Evolutionary conservation across 164 flowering plant species (phyloP).

Genomic region (Liquidambar formosana): DNA sequence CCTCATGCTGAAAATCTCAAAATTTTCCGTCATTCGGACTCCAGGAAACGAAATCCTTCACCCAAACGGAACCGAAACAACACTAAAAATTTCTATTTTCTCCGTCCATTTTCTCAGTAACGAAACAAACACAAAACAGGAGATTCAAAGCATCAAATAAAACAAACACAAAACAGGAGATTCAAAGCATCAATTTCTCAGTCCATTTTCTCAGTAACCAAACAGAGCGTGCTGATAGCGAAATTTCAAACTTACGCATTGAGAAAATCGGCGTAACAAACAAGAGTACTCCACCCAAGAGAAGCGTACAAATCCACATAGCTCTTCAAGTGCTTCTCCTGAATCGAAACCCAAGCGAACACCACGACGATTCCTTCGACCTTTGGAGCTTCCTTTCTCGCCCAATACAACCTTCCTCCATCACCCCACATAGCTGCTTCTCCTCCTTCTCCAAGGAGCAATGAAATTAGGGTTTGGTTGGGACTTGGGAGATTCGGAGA

Average conservation of each 20-base stretch:
- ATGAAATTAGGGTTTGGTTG: neutral
- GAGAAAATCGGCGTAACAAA: conserved; percentile 50
- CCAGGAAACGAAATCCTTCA: too few relatives aligned
- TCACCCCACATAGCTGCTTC: conserved; percentile 8
- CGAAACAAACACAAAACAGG: neutral
- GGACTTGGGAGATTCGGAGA: neutral
- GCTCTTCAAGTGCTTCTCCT: conserved; percentile 29
- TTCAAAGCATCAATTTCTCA: neutral
- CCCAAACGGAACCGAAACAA: too few relatives aligned
- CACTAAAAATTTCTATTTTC: too few relatives aligned
- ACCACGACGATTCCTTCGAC: conserved; percentile 45
- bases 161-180: neutral
- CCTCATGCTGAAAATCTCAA: too few relatives aligned
- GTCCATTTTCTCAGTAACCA: neutral
- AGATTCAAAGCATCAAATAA: neutral
- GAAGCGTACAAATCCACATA: conserved; percentile 47
- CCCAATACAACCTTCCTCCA: conserved; percentile 47
- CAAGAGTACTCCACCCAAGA: conserved; percentile 60
- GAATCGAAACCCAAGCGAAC: conserved; percentile 50
- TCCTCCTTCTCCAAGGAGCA: neutral
- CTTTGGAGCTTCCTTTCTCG: conserved; percentile 11
- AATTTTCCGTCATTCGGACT: too few relatives aligned
- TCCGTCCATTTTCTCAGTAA: too few relatives aligned
- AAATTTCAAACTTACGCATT: conserved; percentile 33
- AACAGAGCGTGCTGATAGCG: neutral